phyloP scores from a whole-genome alignment of 352 stramenopile species.

The Pythium monospermum region DNA sequence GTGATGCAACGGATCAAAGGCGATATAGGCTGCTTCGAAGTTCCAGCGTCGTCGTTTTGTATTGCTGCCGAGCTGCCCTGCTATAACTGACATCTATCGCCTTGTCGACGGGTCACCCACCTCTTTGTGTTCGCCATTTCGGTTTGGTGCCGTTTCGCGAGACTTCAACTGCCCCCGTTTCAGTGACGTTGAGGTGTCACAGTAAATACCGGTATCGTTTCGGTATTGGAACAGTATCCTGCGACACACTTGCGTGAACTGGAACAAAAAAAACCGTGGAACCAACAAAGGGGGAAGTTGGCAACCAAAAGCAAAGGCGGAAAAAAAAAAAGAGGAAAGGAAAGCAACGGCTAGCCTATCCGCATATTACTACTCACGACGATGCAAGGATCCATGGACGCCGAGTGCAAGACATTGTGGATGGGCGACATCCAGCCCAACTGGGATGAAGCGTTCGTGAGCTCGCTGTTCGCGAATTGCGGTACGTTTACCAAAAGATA shows the following conservation, averaged over 20 bases:
- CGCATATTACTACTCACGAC: not conserved
- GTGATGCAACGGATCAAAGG: too few species aligned
- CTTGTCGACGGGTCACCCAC: too few species aligned
- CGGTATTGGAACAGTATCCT: conserved; percentile 16
- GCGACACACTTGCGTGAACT: conserved; percentile 16
- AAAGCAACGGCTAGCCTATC: not conserved
- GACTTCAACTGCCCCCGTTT: too few species aligned
- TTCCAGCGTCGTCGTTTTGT: too few species aligned
- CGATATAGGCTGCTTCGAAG: too few species aligned
- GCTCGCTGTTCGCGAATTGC: conserved; percentile 73
- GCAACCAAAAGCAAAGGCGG: not conserved
- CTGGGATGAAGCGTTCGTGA: conserved; percentile 88
- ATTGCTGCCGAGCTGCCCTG: too few species aligned
- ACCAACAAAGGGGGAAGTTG: conserved; percentile 2
- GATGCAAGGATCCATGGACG: conserved; percentile 20
- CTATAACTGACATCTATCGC: too few species aligned
- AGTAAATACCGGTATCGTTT: conserved; percentile 20
- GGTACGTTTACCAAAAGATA: too few species aligned
- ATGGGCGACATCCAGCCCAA: conserved; percentile 89
- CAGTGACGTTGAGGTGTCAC: too few species aligned
- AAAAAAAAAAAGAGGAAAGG: not conserved
- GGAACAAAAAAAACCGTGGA: conserved; percentile 19
- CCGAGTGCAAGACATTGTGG: conserved; percentile 85
- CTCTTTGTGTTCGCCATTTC: too few species aligned
- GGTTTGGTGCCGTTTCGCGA: too few species aligned